Base-by-base conservation (phyloP, 2,329 filamentous ascomycete species). In the Curvularia spicifera region DNA sequence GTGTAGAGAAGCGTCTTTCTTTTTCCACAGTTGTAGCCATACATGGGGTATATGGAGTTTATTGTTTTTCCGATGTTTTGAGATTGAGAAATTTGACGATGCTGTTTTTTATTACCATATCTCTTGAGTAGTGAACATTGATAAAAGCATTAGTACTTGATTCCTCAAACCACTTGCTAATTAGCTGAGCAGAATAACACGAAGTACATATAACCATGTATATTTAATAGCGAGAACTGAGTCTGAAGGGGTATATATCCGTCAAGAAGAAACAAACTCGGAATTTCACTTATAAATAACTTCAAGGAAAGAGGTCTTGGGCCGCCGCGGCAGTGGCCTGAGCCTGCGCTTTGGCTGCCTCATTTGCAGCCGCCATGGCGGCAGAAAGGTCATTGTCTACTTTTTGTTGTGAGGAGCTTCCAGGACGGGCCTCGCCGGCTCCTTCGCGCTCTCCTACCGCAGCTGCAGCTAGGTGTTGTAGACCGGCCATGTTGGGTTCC, bases 401-500 rank as follows among this genome's bases (percentile, higher is more conserved):
- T 24, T 68, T 68, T 2, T 61, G 56, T n/a, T 64, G 57, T 0
- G 64, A 56, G 26, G 67, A 46, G 13, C 53, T 66, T 1, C 60
- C 68, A 22, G 56, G 56, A 13, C 56, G 56, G 4, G 55, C 53
- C 9, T 59, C 56, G 6, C 46, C 56, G 7, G 52, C 51, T 37
- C 71, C 67, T 51, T 73, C 74, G 15, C 75, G 72, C 56, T 76
- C 75, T 15, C 74, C 74, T 0, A 78, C 75, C 5, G 76, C 76
- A 9, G 76, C 75, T 4, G 74, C 76, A 20, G 76, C 75, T 3
- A 77, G 73, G 51, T 77, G 75, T 49, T 77, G 73, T 0, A 77
- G 67, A 13, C 74, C 73, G 18, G 69, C 73, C 71, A 78, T 76
- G 52, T 77, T 76, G 10, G 73, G 73, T 51, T 76, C 68, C 2